These are phyloP conservation scores for Pichia inconspicua DNA, from an alignment of 1,139 yeast genomes.

Conservation along the genomic window DNA sequence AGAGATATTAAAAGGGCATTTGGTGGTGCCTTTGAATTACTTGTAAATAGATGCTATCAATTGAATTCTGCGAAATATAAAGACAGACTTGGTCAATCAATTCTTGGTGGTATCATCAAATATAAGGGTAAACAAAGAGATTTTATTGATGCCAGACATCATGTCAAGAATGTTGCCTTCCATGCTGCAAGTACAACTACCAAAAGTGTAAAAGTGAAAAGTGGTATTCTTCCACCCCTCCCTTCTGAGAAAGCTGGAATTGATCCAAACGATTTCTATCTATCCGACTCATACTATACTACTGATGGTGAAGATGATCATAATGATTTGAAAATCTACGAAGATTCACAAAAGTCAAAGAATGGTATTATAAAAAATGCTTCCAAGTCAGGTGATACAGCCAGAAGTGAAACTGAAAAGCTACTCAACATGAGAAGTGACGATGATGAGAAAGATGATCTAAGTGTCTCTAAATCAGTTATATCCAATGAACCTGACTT, in stretches of 20 bases:
- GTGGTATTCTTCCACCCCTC: slow-evolving; percentile 23
- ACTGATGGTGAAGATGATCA: slow-evolving; percentile 21
- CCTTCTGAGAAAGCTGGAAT: slow-evolving; percentile 24
- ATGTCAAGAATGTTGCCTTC: slow-evolving; percentile 56
- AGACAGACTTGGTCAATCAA: slow-evolving; percentile 63
- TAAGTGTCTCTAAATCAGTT: background rate
- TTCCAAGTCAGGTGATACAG: background rate
- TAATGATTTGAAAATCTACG: slow-evolving; percentile 9
- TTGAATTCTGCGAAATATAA: slow-evolving; percentile 55
- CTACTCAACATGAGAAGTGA: slow-evolving; percentile 9
- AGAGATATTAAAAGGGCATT: slow-evolving; percentile 79
- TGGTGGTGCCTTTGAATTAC: slow-evolving; percentile 81
- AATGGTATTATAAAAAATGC: background rate
- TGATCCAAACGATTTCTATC: slow-evolving; percentile 17
- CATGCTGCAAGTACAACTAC: slow-evolving; percentile 20
- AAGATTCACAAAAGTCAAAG: slow-evolving; percentile 18
- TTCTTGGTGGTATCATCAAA: slow-evolving; percentile 73
- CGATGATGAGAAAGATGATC: slow-evolving; percentile 3
- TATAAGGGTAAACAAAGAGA: slow-evolving; percentile 71
- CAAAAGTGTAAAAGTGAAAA: slow-evolving; percentile 4
- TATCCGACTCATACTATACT: slow-evolving; percentile 22
- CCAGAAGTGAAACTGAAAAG: slow-evolving; percentile 5
- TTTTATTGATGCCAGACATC: slow-evolving; percentile 66
- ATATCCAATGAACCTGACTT: slow-evolving; percentile 6
- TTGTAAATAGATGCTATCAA: slow-evolving; percentile 63